Percentiles rank a stretch among this genome's conserved stretches.
These are phyloP conservation scores for Cryomyces minteri DNA, from an alignment of 495 filamentous ascomycete species.

Conservation along the genomic window DNA sequence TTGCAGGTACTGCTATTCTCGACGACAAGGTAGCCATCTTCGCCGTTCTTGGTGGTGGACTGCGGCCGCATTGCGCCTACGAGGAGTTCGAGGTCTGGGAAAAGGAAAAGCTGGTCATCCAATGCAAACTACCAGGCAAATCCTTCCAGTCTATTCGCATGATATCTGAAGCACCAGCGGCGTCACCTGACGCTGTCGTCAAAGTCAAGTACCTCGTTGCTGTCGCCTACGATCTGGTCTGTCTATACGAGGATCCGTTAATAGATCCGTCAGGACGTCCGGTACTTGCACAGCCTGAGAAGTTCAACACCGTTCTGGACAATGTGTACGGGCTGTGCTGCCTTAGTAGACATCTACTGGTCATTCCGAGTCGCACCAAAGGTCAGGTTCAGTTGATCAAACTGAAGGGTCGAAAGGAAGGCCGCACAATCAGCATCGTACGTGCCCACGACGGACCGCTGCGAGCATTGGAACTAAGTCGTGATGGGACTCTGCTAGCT, in stretches of 20 bases:
- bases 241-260: slow-evolving; percentile 60
- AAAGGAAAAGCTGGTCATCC: too few relatives aligned
- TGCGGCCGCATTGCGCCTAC: too few relatives aligned
- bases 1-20: too few relatives aligned
- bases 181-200: slow-evolving; percentile 56
- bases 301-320: slow-evolving; percentile 57
- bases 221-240: slow-evolving; percentile 63
- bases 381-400: slow-evolving; percentile 91
- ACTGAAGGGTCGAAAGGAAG: slow-evolving; percentile 26
- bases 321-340: slow-evolving; percentile 72
- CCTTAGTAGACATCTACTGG: slow-evolving; percentile 49
- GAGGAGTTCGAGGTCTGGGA: too few relatives aligned
- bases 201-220: slow-evolving; percentile 65
- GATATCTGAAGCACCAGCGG: slow-evolving; percentile 33
- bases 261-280: too few relatives aligned
- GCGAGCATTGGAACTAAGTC: slow-evolving; percentile 62
- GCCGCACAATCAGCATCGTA: slow-evolving; percentile 79
- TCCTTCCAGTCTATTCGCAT: background rate
- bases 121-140: background rate
- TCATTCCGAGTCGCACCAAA: slow-evolving; percentile 65
- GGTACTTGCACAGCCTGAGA: slow-evolving; percentile 35
- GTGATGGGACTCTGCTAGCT: slow-evolving; percentile 63
- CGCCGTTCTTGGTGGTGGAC: too few relatives aligned
- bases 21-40: too few relatives aligned
- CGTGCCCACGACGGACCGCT: slow-evolving; percentile 73